Evolutionary conservation across 495 filamentous ascomycete genomes (phyloP).

Genomic region (Cercophora samala): DNA sequence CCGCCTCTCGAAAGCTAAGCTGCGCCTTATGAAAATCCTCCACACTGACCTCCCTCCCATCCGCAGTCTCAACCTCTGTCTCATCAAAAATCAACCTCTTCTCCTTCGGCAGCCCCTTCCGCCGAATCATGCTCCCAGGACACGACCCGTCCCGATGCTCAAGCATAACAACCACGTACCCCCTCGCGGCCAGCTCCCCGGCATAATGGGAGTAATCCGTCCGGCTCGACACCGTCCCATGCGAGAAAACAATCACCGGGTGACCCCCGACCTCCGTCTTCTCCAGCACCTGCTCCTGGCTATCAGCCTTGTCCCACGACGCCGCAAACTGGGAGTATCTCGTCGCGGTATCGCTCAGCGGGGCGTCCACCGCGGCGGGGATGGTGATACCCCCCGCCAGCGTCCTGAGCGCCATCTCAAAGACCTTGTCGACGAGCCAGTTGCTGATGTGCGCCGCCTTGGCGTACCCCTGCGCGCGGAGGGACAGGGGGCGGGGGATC

Average conservation of each 20-base stretch:
- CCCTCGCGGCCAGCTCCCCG: conserved; percentile 52
- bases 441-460: conserved; percentile 44
- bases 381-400: conserved; percentile 44
- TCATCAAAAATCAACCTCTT: conserved; percentile 31
- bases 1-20: conserved; percentile 51
- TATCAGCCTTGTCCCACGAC: conserved; percentile 20
- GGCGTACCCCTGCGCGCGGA: conserved; percentile 50
- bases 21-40: conserved; percentile 46
- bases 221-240: conserved; percentile 50
- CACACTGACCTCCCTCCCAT: conserved; percentile 23
- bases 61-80: conserved; percentile 28
- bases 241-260: conserved; percentile 52
- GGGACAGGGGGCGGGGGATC: conserved; percentile 47
- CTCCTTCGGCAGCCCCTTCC: conserved; percentile 25
- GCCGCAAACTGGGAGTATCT: conserved; percentile 16
- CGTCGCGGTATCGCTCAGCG: conserved; percentile 33
- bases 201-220: conserved; percentile 54
- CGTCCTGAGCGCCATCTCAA: conserved; percentile 34
- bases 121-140: conserved; percentile 44
- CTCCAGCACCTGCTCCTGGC: conserved; percentile 22
- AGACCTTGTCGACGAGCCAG: conserved; percentile 36
- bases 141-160: conserved; percentile 55
- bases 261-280: conserved; percentile 25
- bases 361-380: conserved; percentile 43
- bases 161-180: conserved; percentile 49